phyloP scores from a whole-genome alignment of 2,329 filamentous ascomycete species.

The Endothia cerciana region DNA sequence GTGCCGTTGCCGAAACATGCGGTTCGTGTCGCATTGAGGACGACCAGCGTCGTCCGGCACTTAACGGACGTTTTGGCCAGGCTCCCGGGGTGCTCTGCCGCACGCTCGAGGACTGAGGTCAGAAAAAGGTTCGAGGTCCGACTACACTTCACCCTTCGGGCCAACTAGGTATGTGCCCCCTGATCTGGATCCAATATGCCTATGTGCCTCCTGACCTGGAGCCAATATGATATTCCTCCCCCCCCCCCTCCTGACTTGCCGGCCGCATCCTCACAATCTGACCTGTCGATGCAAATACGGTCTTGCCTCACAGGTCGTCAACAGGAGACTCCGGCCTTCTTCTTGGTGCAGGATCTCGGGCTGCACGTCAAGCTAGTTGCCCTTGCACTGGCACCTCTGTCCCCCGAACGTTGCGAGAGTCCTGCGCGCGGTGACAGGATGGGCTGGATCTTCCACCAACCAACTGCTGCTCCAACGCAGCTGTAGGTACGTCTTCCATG shows the following conservation, averaged over 20 bases:
- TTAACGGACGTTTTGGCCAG: neutral
- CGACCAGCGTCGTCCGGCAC: neutral
- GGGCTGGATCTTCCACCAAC: conserved; percentile 14
- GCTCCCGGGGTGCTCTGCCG: neutral
- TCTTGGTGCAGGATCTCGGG: neutral
- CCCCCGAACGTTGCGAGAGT: neutral
- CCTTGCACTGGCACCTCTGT: neutral
- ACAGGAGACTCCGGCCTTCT: neutral
- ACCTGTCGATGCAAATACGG: neutral
- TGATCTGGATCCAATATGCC: neutral
- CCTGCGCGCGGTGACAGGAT: neutral
- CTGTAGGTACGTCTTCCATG: conserved; percentile 6
- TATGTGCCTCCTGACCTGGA: neutral
- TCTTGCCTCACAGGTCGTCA: neutral
- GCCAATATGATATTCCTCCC: neutral
- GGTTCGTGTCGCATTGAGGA: neutral
- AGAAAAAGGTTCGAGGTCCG: neutral
- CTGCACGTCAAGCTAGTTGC: conserved; percentile 3
- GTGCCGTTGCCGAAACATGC: neutral
- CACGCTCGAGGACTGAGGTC: neutral
- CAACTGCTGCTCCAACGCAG: neutral
- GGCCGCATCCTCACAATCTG: neutral
- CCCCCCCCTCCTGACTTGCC: neutral
- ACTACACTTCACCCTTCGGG: conserved; percentile 4
- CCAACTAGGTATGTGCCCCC: neutral